Evolutionary conservation across 768 basidiomycete genomes (phyloP), one percentile per base, ranked within the genome.

Genomic region (Termitomyces eurrhizus): DNA sequence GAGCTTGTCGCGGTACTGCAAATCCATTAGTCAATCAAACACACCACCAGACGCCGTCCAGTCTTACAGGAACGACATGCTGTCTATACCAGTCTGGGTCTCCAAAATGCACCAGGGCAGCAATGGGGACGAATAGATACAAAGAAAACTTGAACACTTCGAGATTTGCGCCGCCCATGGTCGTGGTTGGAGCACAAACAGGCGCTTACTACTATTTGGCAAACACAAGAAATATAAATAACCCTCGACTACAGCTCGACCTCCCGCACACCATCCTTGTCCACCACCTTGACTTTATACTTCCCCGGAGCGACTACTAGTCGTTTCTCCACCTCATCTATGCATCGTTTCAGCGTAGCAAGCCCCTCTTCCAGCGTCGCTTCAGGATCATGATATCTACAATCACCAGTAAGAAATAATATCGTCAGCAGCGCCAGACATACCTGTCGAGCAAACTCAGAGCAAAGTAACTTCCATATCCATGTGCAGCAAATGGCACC

Each of bases 401-500:
- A 41, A 41, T 4, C 29, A 41, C 7, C 18, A 2, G 29, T 29
- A 29, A 29, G 29, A 29, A 29, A 29, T 29, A 29, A 16, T 35
- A 33, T 24, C 32, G 24, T 21, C 32, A 41, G 13, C 9, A 24
- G 12, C 21, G n/a, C 12, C n/a, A 50, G n/a, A 70, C 83, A 42
- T 59, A 92, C 92, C 92, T 81, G 71, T 99, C 97, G 57, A 98
- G 81, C 71, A 96, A 90, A 84, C 89, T 87, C 65, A 98, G 75
- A 11, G 87, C 89, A 73, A 98, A 97, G 76, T 95, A 97, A 58
- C 88, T 83, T 48, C 94, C 97, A 70, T 98, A 95, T 2, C 97
- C 97, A 69, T 98, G 96, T 0, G 94, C 95, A 16, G 87, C 95
- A 71, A 95, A 99, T 0, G 95, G 95, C 13, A 97, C 90, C 58